Percentiles rank a stretch among this genome's conserved stretches.
Conservation (phyloP, 176 grass and related monocot genomes). For the sorghum (Sorghum bicolor) region DNA sequence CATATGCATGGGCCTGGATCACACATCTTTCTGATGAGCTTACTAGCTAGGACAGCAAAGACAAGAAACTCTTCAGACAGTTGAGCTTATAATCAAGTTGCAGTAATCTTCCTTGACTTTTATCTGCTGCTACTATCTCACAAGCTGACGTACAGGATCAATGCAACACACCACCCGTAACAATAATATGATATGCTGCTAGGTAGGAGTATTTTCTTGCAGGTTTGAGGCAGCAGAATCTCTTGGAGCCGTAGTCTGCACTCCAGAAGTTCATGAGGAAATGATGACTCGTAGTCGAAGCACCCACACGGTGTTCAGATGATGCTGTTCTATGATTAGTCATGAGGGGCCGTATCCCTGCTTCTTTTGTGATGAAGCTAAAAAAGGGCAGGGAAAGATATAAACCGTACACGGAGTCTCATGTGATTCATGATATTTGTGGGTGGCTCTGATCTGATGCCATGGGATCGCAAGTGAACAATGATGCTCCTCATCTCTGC, state of each 20-base stretch:
- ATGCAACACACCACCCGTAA: background rate
- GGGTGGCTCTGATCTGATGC: background rate
- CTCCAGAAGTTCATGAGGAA: conserved; percentile 18
- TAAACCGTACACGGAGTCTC: conserved; percentile 3
- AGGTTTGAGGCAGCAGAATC: conserved; percentile 21
- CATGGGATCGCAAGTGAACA: conserved; percentile 14
- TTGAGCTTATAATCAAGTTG: background rate
- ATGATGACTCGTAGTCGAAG: background rate
- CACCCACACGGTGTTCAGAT: conserved; percentile 15
- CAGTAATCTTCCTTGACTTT: background rate
- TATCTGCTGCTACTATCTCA: background rate
- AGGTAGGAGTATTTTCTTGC: background rate
- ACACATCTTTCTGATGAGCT: background rate
- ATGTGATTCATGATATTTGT: conserved; percentile 28
- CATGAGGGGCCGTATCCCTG: background rate
- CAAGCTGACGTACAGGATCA: background rate
- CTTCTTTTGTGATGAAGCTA: conserved; percentile 3
- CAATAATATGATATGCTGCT: background rate
- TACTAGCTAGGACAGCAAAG: background rate
- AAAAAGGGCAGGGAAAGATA: background rate
- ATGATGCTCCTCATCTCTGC: conserved; percentile 40
- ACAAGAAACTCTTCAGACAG: background rate
- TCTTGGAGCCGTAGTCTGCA: background rate
- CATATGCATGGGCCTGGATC: no score
- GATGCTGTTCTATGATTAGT: conserved; percentile 19